Percentiles rank a stretch among this genome's conserved stretches.
Evolutionary conservation across 2,329 filamentous ascomycete species (phyloP).

Genomic region (Microsporum audouinii): DNA sequence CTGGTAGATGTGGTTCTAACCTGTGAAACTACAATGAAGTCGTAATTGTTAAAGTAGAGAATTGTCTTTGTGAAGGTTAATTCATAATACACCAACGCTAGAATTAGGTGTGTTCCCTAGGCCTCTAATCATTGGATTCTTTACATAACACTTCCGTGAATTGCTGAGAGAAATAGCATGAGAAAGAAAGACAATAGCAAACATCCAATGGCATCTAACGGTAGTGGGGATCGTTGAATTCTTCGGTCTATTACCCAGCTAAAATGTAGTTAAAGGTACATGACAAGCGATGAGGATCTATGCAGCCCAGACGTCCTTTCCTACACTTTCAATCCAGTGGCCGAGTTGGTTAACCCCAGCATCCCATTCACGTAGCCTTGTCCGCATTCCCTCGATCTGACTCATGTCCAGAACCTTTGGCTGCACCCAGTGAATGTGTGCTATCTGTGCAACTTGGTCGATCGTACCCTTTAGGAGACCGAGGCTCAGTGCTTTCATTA

Average conservation of each 20-base stretch:
- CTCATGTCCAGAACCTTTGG: slow-evolving; percentile 93
- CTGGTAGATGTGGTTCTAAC: too few species aligned
- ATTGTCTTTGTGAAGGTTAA: too few species aligned
- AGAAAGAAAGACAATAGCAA: too few species aligned
- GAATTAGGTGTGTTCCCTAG: too few species aligned
- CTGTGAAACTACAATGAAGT: too few species aligned
- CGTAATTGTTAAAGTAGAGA: too few species aligned
- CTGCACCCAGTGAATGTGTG: slow-evolving; percentile 96
- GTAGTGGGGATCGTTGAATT: neutral
- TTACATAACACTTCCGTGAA: too few species aligned
- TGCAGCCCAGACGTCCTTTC: slow-evolving; percentile 91
- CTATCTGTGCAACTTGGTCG: slow-evolving; percentile 89
- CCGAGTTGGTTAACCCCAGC: slow-evolving; percentile 89
- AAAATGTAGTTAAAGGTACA: neutral
- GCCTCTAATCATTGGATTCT: too few species aligned
- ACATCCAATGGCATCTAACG: neutral
- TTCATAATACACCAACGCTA: too few species aligned
- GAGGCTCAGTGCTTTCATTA: slow-evolving; percentile 97
- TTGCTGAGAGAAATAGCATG: too few species aligned
- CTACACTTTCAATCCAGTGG: slow-evolving; percentile 90
- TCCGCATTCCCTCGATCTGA: slow-evolving; percentile 88
- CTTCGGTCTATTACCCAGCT: neutral
- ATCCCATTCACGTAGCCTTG: slow-evolving; percentile 85
- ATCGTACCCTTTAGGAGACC: slow-evolving; percentile 84
- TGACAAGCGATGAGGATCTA: slow-evolving; percentile 28